These are phyloP conservation scores for Ceratocystis variospora DNA, from an alignment of 2,329 filamentous ascomycete genomes.

Conservation along the genomic window DNA sequence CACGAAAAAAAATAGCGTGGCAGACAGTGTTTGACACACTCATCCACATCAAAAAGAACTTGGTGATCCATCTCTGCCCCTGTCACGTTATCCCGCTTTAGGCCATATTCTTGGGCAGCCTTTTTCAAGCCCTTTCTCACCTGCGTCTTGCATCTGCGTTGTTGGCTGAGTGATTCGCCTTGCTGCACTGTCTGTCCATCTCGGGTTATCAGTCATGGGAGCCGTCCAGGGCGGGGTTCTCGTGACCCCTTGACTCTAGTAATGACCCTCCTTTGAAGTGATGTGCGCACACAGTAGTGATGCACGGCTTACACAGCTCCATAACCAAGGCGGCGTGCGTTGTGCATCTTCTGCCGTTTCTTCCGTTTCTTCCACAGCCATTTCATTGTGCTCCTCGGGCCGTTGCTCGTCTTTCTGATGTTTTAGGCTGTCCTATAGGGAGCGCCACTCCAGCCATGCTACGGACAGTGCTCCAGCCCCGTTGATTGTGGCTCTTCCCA, in stretches of 20 bases:
- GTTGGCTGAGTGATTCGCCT: neutral
- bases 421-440: no score
- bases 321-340: no score
- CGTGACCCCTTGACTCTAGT: no score
- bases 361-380: neutral
- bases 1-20: neutral
- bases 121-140: neutral
- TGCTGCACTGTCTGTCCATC: neutral
- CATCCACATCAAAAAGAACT: neutral
- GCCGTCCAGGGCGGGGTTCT: no score
- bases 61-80: neutral
- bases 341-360: neutral
- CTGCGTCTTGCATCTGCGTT: neutral
- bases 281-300: no score
- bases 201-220: neutral
- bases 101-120: neutral
- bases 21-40: neutral
- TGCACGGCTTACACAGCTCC: no score
- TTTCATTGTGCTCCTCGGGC: neutral
- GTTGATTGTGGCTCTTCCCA: neutral
- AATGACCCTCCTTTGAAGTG: no score
- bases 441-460: neutral
- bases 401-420: neutral
- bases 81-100: neutral
- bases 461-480: neutral